Base-by-base conservation (phyloP, 345 rosid species). In the Microthlaspi erraticum region DNA sequence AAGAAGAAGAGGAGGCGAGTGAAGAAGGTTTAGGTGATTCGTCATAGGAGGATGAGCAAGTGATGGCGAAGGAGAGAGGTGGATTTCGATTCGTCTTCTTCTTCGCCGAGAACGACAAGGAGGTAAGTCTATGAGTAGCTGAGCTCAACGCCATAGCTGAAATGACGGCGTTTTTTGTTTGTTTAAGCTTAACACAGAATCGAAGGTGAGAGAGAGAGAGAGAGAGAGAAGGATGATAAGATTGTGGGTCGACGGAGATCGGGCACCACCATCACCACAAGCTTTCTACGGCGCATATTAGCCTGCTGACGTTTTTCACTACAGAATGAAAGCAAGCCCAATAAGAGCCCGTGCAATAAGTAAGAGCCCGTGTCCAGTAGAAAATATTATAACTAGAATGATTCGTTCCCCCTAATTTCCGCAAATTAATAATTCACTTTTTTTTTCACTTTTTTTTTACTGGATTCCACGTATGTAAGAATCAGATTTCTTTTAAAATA, bases 101-200 rank as follows among this genome's bases (percentile, higher is more conserved):
- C 33, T 60, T 74, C 26, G 73, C 55, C 6, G 78, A 71, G 53
- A 68, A 63, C 1, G 83, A 71, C 18, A 80, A 19, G 8, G 84
- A 74, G 41, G 41, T 46, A 7, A 57, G 55, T 57, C 76, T 72
- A 19, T 64, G 23, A 10, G 73, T 51, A 59, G 77, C 68, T 77
- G 80, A 66, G 80, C 76, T 71, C 31, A 77, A 77, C 72, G 77
- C 73, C 77, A 77, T 71, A 59, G 77, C 72, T 58, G 12, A 77
- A 33, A 77, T 69, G 73, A 60, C 72, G 3, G 11, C 79, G 79
- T 70, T 56, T 74, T 31, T 1, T 41, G 42, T 17, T 72, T 60
- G 46, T 61, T 58, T 73, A 5, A 41, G 60, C 68, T 42, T 58
- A 66, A 41, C 73, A 44, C 51, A 74, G 57, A 52, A 45, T 33